Evolutionary conservation across 345 rosid species (phyloP), one percentile per base, ranked within the genome.

Genomic region (Arabidopsis suecica): DNA sequence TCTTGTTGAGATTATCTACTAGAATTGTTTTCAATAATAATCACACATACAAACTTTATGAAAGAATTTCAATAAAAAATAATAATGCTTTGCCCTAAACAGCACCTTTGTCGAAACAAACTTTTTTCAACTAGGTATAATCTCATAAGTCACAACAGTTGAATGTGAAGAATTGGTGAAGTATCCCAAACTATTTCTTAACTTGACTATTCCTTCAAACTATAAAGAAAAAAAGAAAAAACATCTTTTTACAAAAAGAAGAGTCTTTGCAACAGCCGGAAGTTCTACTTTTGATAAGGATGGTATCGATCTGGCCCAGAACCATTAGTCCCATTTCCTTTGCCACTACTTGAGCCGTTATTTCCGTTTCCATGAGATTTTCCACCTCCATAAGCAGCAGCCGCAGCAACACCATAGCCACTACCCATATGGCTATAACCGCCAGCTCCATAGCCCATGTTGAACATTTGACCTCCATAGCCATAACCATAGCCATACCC

Each of bases 251-350:
- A 70, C 76, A 63, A 36, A 49, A 32, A 55, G 14, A 56, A 56
- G 42, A 76, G 53, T 69, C 70, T 62, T 38, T 53, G 58, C 40
- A 69, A 5, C 42, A 61, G 20, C 80, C 13, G 30, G 53, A 48
- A 37, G 56, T 58, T 73, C 67, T 77, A 86, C 69, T 87, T 82
- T 56, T 86, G 81, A 61, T 87, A 88, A 61, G 93, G 93, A 85
- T 88, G 93, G 73, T 81, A 88, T 23, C 93, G 80, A 74, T 78
- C 76, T 11, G 82, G 79, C 72, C 68, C 78, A 61, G 77, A 76
- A 75, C 83, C 87, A 81, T 79, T 69, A 55, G 65, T 70, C 58
- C 85, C 87, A 37, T 81, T 80, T 58, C 87, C 88, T 70, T 75
- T 82, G 66, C 83, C 87, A 71, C 51, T 70, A 54, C 84, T 82